These are phyloP conservation scores for Kockovaella imperatae DNA, from an alignment of 768 basidiomycete species.

Conservation along the genomic window DNA sequence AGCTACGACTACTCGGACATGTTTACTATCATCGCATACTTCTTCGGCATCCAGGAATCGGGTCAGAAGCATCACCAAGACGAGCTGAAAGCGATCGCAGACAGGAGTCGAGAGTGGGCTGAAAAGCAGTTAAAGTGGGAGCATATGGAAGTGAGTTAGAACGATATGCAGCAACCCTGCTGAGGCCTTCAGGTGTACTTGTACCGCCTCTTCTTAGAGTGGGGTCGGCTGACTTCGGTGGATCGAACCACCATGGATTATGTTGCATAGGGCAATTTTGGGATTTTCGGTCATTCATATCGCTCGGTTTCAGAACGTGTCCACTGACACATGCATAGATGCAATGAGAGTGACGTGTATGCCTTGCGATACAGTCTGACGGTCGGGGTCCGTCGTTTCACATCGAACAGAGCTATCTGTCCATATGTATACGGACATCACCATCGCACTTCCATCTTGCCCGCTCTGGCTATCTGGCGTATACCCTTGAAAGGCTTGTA, in stretches of 20 bases:
- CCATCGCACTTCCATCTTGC: slow-evolving; percentile 60
- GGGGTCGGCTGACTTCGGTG: background rate
- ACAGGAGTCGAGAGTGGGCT: background rate
- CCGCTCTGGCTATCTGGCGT: slow-evolving; percentile 55
- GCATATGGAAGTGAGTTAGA: background rate
- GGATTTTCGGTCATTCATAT: background rate
- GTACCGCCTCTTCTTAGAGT: background rate
- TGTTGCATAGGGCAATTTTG: background rate
- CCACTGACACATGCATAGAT: too few species aligned
- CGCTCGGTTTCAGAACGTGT: too few species aligned
- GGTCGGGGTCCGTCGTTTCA: too few species aligned
- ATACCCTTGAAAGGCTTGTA: slow-evolving; percentile 94
- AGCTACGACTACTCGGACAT: background rate
- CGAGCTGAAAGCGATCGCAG: background rate
- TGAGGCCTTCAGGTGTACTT: background rate
- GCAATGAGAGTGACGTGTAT: too few species aligned
- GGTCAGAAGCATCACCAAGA: background rate
- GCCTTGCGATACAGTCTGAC: background rate
- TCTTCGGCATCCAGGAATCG: background rate
- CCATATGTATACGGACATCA: too few species aligned
- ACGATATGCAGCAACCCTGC: background rate
- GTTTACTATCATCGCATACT: background rate
- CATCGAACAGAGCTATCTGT: too few species aligned
- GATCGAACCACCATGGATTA: background rate
- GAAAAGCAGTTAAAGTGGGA: background rate